phyloP scores from a whole-genome alignment of 2,329 filamentous ascomycete species.

The Colletotrichum nymphaeae region DNA sequence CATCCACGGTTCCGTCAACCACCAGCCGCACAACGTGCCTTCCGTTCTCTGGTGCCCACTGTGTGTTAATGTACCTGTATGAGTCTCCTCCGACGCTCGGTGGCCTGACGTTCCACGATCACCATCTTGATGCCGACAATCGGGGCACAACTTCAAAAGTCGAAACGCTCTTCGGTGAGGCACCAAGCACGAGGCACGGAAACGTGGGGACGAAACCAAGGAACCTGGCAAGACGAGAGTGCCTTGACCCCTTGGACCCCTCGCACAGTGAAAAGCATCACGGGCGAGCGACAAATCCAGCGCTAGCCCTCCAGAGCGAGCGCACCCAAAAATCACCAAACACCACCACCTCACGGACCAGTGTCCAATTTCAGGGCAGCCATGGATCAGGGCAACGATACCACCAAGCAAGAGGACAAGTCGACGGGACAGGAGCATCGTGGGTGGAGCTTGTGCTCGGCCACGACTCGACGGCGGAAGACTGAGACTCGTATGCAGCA shows the following conservation, averaged over 20 bases:
- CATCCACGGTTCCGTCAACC: background rate
- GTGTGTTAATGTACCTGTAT: background rate
- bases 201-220: slow-evolving; percentile 24
- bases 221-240: slow-evolving; percentile 14
- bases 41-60: background rate
- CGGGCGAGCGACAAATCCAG: background rate
- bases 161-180: slow-evolving; percentile 1
- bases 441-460: slow-evolving; percentile 17
- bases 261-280: slow-evolving; percentile 25
- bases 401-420: background rate
- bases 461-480: slow-evolving; percentile 1
- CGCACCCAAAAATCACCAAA: background rate
- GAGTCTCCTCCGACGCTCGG: slow-evolving; percentile 4
- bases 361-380: background rate
- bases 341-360: background rate
- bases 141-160: background rate
- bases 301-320: background rate
- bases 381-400: background rate
- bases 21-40: background rate
- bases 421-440: slow-evolving; percentile 18
- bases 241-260: slow-evolving; percentile 20
- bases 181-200: slow-evolving; percentile 1
- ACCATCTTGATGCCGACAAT: slow-evolving; percentile 7
- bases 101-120: slow-evolving; percentile 7
- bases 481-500: slow-evolving; percentile 9